These are phyloP conservation scores for Sugiyamaella novakii DNA, from an alignment of 1,139 yeast species.

Conservation along the genomic window DNA sequence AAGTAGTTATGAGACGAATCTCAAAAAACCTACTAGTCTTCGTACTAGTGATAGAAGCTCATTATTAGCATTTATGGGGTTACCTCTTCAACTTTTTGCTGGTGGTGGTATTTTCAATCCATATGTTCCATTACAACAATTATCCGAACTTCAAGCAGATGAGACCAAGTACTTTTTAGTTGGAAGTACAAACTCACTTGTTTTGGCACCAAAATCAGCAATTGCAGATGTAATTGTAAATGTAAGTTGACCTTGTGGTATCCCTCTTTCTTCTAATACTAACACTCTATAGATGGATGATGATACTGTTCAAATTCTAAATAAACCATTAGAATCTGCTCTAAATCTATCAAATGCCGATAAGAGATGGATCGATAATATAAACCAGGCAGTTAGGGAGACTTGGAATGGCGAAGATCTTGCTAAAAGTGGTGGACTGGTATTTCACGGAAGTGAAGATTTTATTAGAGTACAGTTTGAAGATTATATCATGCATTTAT, in stretches of 20 bases:
- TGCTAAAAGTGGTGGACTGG: constrained; percentile 50
- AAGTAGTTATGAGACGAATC: constrained; percentile 55
- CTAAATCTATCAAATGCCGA: constrained; percentile 65
- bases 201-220: constrained; percentile 66
- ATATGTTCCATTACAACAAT: constrained; percentile 86
- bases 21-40: constrained; percentile 66
- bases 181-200: constrained; percentile 85
- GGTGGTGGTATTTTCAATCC: constrained; percentile 90
- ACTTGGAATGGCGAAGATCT: constrained; percentile 50
- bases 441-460: constrained; percentile 81
- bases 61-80: constrained; percentile 76
- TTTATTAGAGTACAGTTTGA: constrained; percentile 86
- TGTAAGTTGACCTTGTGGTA: constrained; percentile 36
- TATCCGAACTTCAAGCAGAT: constrained; percentile 65
- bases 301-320: constrained; percentile 50
- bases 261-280: too few species aligned
- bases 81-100: constrained; percentile 84
- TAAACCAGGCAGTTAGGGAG: constrained; percentile 43
- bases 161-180: constrained; percentile 68
- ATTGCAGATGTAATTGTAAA: constrained; percentile 60
- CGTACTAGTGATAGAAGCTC: constrained; percentile 79
- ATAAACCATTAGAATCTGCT: constrained; percentile 46
- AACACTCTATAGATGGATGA: constrained; percentile 45
- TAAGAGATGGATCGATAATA: constrained; percentile 67
- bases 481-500: constrained; percentile 76